A percentile compares a stretch with the other conserved stretches of the same genome.
Conservation (phyloP, 352 stramenopile species). For the Stramenopiles sp. region DNA sequence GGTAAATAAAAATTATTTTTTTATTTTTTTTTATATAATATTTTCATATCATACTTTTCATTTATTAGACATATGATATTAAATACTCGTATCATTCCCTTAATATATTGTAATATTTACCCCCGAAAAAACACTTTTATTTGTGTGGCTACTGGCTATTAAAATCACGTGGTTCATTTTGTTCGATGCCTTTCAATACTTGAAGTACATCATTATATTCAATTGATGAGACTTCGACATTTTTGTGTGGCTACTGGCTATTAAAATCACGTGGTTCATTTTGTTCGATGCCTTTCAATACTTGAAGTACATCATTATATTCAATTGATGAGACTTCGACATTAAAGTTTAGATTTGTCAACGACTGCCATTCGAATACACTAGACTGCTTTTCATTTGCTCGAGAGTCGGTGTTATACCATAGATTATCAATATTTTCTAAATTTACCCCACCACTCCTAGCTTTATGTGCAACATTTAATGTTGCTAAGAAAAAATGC, state of each 20-base stretch:
- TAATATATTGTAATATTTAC: too few species aligned
- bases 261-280: background rate
- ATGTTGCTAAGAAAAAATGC: background rate
- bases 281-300: background rate
- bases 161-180: background rate
- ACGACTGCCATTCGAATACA: background rate
- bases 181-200: background rate
- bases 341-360: background rate
- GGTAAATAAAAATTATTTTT: background rate
- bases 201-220: background rate
- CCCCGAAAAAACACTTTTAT: too few species aligned
- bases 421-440: background rate
- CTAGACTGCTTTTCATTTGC: background rate
- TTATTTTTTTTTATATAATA: background rate
- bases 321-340: background rate
- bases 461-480: background rate
- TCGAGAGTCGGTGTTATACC: background rate
- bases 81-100: too few species aligned
- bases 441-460: background rate
- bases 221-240: background rate
- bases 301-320: background rate
- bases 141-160: too few species aligned
- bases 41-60: background rate
- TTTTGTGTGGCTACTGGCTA: too few species aligned
- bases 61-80: too few species aligned